Conservation (phyloP, 2,329 filamentous ascomycete species). For the Niveomyces coronatus region DNA sequence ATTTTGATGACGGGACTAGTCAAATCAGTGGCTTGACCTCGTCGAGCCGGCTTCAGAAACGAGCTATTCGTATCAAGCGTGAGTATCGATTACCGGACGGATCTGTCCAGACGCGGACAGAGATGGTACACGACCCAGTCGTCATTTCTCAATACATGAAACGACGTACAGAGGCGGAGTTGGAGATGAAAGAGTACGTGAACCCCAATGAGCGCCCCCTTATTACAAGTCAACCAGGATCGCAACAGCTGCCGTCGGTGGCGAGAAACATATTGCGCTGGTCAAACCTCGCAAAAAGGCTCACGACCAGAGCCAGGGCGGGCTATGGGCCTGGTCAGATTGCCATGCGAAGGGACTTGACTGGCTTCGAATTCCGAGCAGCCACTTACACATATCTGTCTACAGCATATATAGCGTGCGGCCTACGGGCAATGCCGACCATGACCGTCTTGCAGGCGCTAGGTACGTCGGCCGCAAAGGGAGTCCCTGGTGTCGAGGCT, state of each 20-base stretch:
- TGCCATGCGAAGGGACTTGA: conserved; percentile 19
- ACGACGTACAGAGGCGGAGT: conserved; percentile 59
- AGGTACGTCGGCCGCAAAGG: conserved; percentile 20
- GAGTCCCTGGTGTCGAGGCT: conserved; percentile 8
- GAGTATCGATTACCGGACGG: conserved; percentile 35
- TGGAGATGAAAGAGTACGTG: conserved; percentile 63
- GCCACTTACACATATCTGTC: conserved; percentile 29
- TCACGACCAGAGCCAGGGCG: not conserved
- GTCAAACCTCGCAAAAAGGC: not conserved
- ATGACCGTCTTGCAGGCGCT: conserved; percentile 37
- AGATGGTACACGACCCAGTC: conserved; percentile 66
- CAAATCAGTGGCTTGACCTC: conserved; percentile 61
- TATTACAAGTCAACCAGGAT: not conserved
- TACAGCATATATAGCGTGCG: conserved; percentile 39
- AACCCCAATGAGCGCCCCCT: not conserved
- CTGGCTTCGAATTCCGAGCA: conserved; percentile 25
- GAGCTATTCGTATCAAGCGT: conserved; percentile 64
- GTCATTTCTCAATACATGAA: conserved; percentile 86
- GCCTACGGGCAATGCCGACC: conserved; percentile 40
- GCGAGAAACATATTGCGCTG: not conserved
- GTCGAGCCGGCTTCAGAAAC: conserved; percentile 55
- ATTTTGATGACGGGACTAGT: conserved; percentile 68
- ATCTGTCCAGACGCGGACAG: conserved; percentile 51
- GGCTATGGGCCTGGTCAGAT: conserved; percentile 18
- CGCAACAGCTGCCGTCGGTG: not conserved